Conservation (phyloP, 768 basidiomycete genomes). For the Gloeopeniophorella convolvens region DNA sequence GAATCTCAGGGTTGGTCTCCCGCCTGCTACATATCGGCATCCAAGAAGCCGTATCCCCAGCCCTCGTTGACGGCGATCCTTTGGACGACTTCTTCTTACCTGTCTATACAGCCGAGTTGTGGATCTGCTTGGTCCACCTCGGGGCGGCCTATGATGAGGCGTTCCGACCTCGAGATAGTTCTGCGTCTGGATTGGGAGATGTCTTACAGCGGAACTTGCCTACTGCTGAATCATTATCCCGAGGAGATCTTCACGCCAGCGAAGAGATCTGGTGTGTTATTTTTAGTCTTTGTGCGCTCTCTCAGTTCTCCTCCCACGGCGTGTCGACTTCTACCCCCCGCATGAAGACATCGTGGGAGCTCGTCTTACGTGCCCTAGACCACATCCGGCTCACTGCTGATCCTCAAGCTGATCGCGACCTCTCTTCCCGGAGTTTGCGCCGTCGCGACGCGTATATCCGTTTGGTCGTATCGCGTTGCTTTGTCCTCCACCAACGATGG, state of each 20-base stretch:
- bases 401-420: conserved; percentile 34
- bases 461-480: conserved; percentile 63
- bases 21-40: conserved; percentile 51
- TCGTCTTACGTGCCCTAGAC: conserved; percentile 51
- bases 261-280: conserved; percentile 70
- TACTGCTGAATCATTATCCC: conserved; percentile 20
- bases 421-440: conserved; percentile 34
- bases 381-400: conserved; percentile 51
- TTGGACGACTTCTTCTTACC: conserved; percentile 34
- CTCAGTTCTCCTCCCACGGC: conserved; percentile 67
- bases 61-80: conserved; percentile 30
- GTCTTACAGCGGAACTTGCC: conserved; percentile 33
- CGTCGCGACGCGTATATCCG: conserved; percentile 68
- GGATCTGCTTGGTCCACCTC: conserved; percentile 65
- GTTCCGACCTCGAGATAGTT: conserved; percentile 15
- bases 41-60: conserved; percentile 35
- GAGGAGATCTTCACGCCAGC: conserved; percentile 36
- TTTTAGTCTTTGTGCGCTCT: conserved; percentile 64
- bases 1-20: background rate
- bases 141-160: conserved; percentile 17
- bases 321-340: conserved; percentile 32
- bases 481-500: conserved; percentile 71
- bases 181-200: conserved; percentile 39
- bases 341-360: conserved; percentile 58
- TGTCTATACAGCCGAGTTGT: conserved; percentile 53